These are phyloP conservation scores for Chamaenerion angustifolium DNA, from an alignment of 345 rosid species.

Conservation along the genomic window DNA sequence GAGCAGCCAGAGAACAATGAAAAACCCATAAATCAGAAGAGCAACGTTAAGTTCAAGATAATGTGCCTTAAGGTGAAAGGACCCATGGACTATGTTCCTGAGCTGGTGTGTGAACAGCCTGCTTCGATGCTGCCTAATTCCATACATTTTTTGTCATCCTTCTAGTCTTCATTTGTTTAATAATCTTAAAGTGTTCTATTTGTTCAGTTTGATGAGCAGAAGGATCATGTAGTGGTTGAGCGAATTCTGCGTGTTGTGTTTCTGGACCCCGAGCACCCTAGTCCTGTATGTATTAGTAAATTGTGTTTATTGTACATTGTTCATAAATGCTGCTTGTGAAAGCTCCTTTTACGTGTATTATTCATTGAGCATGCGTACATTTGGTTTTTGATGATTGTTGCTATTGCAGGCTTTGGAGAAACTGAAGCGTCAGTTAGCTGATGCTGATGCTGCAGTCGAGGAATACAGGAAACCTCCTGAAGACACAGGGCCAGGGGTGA, in stretches of 20 bases:
- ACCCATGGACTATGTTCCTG: slow-evolving; percentile 78
- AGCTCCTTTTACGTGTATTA: no score
- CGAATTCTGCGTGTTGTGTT: slow-evolving; percentile 75
- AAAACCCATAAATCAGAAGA: slow-evolving; percentile 80
- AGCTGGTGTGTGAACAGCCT: slow-evolving; percentile 52
- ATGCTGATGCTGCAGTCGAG: slow-evolving; percentile 83
- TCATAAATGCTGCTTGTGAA: neutral
- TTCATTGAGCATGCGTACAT: neutral
- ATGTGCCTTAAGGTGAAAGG: slow-evolving; percentile 90
- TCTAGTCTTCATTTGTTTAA: neutral
- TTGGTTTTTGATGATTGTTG: slow-evolving; percentile 1
- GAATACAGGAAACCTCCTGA: slow-evolving; percentile 72
- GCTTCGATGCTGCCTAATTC: no score
- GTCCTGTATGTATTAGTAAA: slow-evolving; percentile 41
- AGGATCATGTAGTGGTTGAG: slow-evolving; percentile 68
- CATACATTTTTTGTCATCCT: neutral
- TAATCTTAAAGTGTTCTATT: slow-evolving; percentile 28
- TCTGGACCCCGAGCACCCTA: slow-evolving; percentile 61
- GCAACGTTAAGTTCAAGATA: slow-evolving; percentile 85
- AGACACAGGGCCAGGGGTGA: slow-evolving; percentile 65
- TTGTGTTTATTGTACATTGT: neutral
- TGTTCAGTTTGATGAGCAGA: slow-evolving; percentile 95
- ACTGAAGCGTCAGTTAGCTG: slow-evolving; percentile 72
- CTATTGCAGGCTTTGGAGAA: slow-evolving; percentile 52
- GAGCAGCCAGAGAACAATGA: slow-evolving; percentile 93